phyloP scores from a whole-genome alignment of 1,139 yeast genomes.

The Yarrowia galli region DNA sequence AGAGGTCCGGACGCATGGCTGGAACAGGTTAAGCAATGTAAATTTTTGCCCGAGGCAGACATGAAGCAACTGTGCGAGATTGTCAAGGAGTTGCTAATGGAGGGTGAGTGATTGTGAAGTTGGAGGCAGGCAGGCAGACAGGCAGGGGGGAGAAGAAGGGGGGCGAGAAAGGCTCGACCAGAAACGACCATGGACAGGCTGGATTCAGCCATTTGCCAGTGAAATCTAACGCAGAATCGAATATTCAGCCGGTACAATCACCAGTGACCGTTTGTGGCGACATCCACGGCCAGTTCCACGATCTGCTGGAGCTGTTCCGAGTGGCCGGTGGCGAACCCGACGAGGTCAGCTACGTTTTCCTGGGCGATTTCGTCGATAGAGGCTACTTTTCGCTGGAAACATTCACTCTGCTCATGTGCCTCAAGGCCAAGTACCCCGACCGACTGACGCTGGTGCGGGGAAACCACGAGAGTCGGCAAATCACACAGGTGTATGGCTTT shows the following conservation, averaged over 20 bases:
- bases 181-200: neutral
- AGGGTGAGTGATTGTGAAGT: constrained; percentile 49
- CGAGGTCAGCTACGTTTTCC: constrained; percentile 73
- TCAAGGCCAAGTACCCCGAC: constrained; percentile 82
- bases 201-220: neutral
- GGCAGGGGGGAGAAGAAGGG: neutral
- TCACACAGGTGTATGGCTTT: constrained; percentile 94
- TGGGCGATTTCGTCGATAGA: constrained; percentile 97
- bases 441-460: constrained; percentile 90
- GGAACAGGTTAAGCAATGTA: constrained; percentile 89
- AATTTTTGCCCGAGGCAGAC: constrained; percentile 86
- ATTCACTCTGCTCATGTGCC: constrained; percentile 86
- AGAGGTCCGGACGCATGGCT: constrained; percentile 97
- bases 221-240: constrained; percentile 61
- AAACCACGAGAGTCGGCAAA: constrained; percentile 92
- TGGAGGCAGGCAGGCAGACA: neutral
- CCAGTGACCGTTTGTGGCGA: constrained; percentile 99
- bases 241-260: constrained; percentile 93
- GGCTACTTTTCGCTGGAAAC: constrained; percentile 95
- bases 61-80: constrained; percentile 96
- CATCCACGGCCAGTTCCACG: constrained; percentile 98
- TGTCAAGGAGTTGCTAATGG: constrained; percentile 89
- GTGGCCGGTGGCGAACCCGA: constrained; percentile 95
- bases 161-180: neutral
- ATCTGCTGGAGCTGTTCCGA: constrained; percentile 85